These are phyloP conservation scores for Cytospora piceae DNA, from an alignment of 2,329 filamentous ascomycete species.

Conservation along the genomic window DNA sequence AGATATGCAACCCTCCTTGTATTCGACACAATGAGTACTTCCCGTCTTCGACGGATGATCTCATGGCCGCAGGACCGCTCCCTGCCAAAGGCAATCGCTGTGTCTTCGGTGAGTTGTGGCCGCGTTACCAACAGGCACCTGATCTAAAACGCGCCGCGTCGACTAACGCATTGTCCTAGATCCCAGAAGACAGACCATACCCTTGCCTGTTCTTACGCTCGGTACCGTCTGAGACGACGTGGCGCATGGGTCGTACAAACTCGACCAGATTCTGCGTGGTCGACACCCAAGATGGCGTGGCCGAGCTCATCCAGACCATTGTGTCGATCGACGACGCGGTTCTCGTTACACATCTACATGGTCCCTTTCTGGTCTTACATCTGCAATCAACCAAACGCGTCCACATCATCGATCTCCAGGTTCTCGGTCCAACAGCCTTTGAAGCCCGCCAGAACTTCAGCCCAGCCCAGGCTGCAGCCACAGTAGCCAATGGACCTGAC, in stretches of 20 bases:
- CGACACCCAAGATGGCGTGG: conserved; percentile 2
- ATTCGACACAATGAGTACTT: not conserved
- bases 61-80: conserved; percentile 11
- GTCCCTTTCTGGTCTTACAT: not conserved
- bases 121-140: not conserved
- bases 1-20: not conserved
- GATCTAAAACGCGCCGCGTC: not conserved
- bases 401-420: conserved; percentile 5
- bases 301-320: conserved; percentile 14
- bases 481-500: not conserved
- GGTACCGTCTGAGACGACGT: conserved; percentile 3
- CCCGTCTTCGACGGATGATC: not conserved
- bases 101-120: not conserved
- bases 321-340: conserved; percentile 8
- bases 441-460: conserved; percentile 6
- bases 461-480: conserved; percentile 1
- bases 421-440: not conserved
- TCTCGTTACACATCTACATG: not conserved
- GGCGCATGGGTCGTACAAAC: not conserved
- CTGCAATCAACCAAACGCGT: not conserved
- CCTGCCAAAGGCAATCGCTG: not conserved
- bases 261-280: conserved; percentile 6
- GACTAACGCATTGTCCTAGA: not conserved
- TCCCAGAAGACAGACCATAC: conserved; percentile 5
- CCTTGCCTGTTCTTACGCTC: conserved; percentile 8